Evolutionary conservation across 2,329 filamentous ascomycete species (phyloP).

Genomic region (Diaporthe aspalathi): DNA sequence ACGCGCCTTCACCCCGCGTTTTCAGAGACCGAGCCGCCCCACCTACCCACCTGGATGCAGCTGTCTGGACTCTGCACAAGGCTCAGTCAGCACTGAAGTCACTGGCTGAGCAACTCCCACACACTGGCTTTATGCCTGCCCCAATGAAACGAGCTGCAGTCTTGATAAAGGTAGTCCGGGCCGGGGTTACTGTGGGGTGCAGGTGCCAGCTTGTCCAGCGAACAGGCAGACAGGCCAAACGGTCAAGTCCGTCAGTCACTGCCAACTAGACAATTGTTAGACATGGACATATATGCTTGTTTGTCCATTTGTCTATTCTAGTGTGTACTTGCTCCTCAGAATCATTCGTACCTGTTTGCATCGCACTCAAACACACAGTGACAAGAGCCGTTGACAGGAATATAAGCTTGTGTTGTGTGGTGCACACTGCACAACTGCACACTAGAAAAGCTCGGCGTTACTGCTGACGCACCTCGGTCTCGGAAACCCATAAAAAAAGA

Average conservation of each 20-base stretch:
- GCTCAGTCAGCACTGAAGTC: neutral
- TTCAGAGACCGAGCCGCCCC: slow-evolving; percentile 5
- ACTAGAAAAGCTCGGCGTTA: slow-evolving; percentile 3
- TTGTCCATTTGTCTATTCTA: neutral
- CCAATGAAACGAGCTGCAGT: slow-evolving; percentile 10
- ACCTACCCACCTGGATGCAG: neutral
- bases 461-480: slow-evolving; percentile 16
- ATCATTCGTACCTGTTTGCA: neutral
- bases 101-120: too few species aligned
- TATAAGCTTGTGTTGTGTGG: too few species aligned
- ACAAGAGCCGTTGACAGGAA: neutral
- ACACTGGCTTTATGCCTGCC: too few species aligned
- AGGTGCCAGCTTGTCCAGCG: slow-evolving; percentile 27
- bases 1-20: slow-evolving; percentile 22
- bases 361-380: too few species aligned
- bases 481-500: slow-evolving; percentile 24
- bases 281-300: too few species aligned
- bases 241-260: neutral
- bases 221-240: neutral
- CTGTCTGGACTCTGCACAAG: too few species aligned
- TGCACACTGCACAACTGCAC: too few species aligned
- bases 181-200: slow-evolving; percentile 15
- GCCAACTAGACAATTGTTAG: too few species aligned
- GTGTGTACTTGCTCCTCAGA: neutral
- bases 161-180: neutral